Percentiles rank a stretch among this genome's conserved stretches.
phyloP scores from a whole-genome alignment of 2,329 filamentous ascomycete species.

The Alternaria consortialis region DNA sequence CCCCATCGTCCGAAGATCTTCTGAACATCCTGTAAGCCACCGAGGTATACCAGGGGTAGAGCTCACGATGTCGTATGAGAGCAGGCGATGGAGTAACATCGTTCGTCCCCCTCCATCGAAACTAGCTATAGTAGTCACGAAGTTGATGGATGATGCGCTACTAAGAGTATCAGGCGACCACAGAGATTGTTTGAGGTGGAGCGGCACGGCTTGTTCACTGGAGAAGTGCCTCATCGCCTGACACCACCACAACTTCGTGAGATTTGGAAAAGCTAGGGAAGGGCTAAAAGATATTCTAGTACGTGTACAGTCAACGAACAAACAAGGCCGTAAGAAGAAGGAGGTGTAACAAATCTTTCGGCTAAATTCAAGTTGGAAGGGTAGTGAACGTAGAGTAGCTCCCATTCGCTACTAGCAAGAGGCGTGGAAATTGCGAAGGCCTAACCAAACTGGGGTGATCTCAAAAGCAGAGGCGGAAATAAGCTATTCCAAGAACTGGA shows the following conservation, averaged over 20 bases:
- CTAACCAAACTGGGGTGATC: background rate
- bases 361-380: background rate
- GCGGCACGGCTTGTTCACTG: background rate
- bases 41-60: background rate
- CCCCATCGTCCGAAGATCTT: background rate
- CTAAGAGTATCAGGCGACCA: constrained; percentile 1
- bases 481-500: background rate
- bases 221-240: background rate
- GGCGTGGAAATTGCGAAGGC: background rate
- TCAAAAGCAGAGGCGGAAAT: background rate
- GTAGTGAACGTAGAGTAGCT: background rate
- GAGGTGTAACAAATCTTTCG: constrained; percentile 6
- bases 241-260: constrained; percentile 2
- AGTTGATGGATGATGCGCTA: background rate
- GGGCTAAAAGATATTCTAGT: background rate
- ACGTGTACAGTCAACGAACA: background rate
- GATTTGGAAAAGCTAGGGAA: background rate
- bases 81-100: constrained; percentile 1
- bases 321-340: constrained; percentile 1
- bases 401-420: background rate
- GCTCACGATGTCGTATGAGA: background rate
- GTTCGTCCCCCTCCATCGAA: background rate
- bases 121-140: background rate
- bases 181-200: background rate
- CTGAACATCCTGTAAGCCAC: background rate